phyloP scores from a whole-genome alignment of 2,329 filamentous ascomycete species.

The Cercospora sojina region DNA sequence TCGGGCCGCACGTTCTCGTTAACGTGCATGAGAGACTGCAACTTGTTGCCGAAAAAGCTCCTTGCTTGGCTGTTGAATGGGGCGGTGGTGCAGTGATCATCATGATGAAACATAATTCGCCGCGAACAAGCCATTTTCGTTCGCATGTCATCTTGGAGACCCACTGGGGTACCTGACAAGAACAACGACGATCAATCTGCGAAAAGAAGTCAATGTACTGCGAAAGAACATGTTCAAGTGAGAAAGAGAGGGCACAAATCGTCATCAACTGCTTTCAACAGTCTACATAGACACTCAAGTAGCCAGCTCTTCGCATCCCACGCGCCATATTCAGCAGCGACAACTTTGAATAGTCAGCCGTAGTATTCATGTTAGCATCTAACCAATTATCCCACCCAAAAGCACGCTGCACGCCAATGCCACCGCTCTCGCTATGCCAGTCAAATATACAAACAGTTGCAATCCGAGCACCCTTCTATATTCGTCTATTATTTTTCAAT shows the following conservation, averaged over 20 bases:
- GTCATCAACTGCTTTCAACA: not conserved
- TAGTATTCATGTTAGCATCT: not conserved
- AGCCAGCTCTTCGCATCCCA: constrained; percentile 19
- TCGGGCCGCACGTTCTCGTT: not conserved
- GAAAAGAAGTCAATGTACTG: not conserved
- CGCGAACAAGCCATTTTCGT: not conserved
- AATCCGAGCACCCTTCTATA: not conserved
- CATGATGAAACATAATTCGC: not conserved
- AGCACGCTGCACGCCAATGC: not conserved
- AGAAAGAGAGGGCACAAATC: not conserved
- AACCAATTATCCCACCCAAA: not conserved
- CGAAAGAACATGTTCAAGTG: not conserved
- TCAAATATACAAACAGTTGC: not conserved
- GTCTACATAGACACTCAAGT: constrained; percentile 14
- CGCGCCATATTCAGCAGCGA: not conserved
- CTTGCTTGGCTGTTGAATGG: not conserved
- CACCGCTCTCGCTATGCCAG: not conserved
- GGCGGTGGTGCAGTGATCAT: not conserved
- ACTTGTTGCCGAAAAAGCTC: not conserved
- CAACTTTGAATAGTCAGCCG: not conserved
- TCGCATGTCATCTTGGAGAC: not conserved
- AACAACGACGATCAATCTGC: not conserved
- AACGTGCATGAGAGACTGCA: not conserved
- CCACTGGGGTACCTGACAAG: not conserved
- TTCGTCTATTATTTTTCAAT: not conserved